A percentile compares a stretch with the other conserved stretches of the same genome.
phyloP scores from a whole-genome alignment of 139 green algal species.

The Chlorella sp. region DNA sequence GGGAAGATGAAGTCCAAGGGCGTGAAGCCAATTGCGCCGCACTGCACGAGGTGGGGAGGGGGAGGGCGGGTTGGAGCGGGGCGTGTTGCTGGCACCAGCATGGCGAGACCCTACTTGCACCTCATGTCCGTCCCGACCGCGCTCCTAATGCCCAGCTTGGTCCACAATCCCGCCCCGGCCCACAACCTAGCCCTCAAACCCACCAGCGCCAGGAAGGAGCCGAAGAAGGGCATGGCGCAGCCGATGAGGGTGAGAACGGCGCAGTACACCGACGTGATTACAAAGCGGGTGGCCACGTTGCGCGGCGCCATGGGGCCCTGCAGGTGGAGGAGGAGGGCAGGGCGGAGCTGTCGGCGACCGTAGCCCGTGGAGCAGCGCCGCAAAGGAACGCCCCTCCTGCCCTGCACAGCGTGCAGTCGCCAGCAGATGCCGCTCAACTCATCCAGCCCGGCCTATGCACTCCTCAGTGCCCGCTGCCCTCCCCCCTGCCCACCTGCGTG shows the following conservation, averaged over 20 bases:
- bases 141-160: not conserved
- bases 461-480: no score
- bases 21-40: conserved; percentile 40
- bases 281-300: conserved; percentile 33
- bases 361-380: no score
- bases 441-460: no score
- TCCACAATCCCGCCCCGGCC: not conserved
- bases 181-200: not conserved
- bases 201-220: conserved; percentile 53
- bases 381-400: no score
- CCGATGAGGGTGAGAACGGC: conserved; percentile 45
- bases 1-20: conserved; percentile 54
- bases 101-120: no score
- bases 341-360: not conserved
- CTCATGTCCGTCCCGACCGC: not conserved
- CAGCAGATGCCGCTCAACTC: not conserved
- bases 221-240: conserved; percentile 42
- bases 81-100: no score
- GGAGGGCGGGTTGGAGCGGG: not conserved
- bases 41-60: not conserved
- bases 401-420: no score
- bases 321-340: not conserved
- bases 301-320: conserved; percentile 18
- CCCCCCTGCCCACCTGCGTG: not conserved
- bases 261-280: conserved; percentile 43